Percentiles rank a stretch among this genome's conserved stretches.
These are phyloP conservation scores for Fusarium foetens DNA, from an alignment of 2,329 filamentous ascomycete genomes.

Conservation along the genomic window DNA sequence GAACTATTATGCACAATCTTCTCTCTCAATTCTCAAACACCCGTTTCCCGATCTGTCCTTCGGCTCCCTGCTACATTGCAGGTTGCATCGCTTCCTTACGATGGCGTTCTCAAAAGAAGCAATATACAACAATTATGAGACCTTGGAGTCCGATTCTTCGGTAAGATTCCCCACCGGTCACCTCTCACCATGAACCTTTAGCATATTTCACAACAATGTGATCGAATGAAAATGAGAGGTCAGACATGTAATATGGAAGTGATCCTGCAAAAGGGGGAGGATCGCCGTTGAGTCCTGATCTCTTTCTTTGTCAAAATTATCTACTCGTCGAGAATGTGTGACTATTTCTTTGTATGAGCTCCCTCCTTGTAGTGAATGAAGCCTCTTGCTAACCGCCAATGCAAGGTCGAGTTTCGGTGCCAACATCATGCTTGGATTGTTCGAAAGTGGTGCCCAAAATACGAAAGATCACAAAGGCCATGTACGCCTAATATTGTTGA, in stretches of 20 bases:
- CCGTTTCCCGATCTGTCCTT: conserved; percentile 22
- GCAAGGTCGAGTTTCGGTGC: conserved; percentile 41
- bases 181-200: conserved; percentile 18
- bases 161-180: conserved; percentile 23
- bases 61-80: conserved; percentile 17
- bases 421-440: conserved; percentile 41
- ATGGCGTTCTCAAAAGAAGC: conserved; percentile 36
- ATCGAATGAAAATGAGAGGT: conserved; percentile 3
- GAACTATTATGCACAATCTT: not conserved
- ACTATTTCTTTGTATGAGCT: conserved; percentile 40
- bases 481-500: conserved; percentile 40
- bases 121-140: conserved; percentile 22
- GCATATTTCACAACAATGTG: conserved; percentile 2
- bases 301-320: not conserved
- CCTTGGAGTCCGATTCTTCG: conserved; percentile 11
- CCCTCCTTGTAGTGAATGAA: not conserved
- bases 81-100: conserved; percentile 30
- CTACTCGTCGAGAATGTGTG: conserved; percentile 31
- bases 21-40: conserved; percentile 12
- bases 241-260: not conserved
- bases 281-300: not conserved
- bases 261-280: conserved; percentile 9
- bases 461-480: conserved; percentile 38
- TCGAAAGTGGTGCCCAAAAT: conserved; percentile 38
- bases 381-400: not conserved